Evolutionary conservation across 2,329 filamentous ascomycete genomes (phyloP), one percentile per base, ranked within the genome.

Genomic region (Huntiella bhutanensis): DNA sequence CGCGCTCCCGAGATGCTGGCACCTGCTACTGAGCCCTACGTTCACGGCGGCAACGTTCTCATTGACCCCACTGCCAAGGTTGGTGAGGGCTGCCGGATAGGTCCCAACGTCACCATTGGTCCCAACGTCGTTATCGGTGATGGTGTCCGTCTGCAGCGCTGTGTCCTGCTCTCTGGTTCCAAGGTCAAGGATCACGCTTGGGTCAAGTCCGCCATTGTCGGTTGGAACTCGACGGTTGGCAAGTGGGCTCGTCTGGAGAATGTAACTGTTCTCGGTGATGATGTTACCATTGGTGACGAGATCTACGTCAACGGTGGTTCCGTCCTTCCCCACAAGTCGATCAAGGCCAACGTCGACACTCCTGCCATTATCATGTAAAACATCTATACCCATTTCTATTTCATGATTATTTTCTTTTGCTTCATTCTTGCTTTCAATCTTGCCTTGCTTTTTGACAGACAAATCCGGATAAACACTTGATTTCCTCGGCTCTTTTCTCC

Each of bases 181-280:
- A 94, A 92, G 69, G 80, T 95, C 65, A 95, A 95, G 74, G 91
- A 98, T 61, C 88, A 98, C 62, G 91, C 91, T 41, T 96, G 88
- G 88, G 76, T 98, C 63, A 96, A 96, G 77, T 92, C 83, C 61
- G 91, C 88, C 57, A 96, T 98, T 62, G 86, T 96, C 45, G 88
- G 88, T 58, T 98, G 88, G 88, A 94, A 95, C 73, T 93, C 85
- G 69, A 82, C 77, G 33, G 85, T 98, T 48, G 88, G 88, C 59
- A 82, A 82, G 60, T 98, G 88, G 88, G 88, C 88, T 49, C 82
- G 88, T 54, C 70, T 96, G 53, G 91, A 98, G 73, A 98, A 98
- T 59, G 87, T 96, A 37, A 88, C 84, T n/a, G 88, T 98, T 46
- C 75, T 98, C 15, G 91, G 88, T 54, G 91, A 98, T 66, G 88